phyloP scores from a whole-genome alignment of 225 moss, liverwort and hornwort genomes.

The Climacium dendroides region DNA sequence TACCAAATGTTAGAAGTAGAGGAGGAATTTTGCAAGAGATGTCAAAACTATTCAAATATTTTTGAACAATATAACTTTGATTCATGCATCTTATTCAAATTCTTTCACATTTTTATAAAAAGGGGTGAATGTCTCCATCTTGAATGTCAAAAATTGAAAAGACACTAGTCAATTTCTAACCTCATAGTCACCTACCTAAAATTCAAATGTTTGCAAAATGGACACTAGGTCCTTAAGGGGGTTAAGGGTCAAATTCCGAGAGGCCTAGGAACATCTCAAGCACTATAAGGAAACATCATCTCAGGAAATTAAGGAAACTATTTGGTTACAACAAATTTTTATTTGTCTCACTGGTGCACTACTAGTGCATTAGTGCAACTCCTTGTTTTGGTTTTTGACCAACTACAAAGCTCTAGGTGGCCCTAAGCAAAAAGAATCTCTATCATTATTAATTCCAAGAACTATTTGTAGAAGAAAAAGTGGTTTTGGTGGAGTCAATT shows the following conservation, averaged over 20 bases:
- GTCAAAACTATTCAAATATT: rapidly evolving
- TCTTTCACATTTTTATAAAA: rapidly evolving
- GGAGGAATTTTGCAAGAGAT: neutral
- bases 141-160: neutral
- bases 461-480: neutral
- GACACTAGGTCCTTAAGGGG: neutral
- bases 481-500: neutral
- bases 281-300: too few species aligned
- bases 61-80: neutral
- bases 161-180: neutral
- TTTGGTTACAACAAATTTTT: too few species aligned
- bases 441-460: neutral
- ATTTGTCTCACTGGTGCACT: too few species aligned
- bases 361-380: neutral
- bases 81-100: rapidly evolving
- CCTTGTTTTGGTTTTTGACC: neutral
- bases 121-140: neutral
- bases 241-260: neutral
- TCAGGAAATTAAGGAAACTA: too few species aligned
- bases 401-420: neutral
- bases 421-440: neutral
- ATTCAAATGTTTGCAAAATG: neutral
- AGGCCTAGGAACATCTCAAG: neutral
- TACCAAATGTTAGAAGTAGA: neutral
- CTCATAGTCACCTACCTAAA: neutral